Percentiles rank a stretch among this genome's conserved stretches.
phyloP scores from a whole-genome alignment of 306 rosid genomes.

The Vigna radiata region DNA sequence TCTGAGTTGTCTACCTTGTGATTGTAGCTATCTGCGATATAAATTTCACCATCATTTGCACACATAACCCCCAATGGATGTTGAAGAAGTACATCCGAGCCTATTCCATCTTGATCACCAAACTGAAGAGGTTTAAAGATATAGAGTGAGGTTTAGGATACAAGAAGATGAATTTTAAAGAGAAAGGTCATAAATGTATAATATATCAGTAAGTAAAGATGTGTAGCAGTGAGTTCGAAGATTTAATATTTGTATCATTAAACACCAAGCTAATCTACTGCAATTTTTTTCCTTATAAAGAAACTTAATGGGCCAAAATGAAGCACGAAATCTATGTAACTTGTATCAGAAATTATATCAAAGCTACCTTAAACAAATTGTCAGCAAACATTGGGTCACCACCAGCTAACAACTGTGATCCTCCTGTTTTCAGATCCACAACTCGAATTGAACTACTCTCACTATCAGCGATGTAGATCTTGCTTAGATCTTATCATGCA shows the following conservation, averaged over 20 bases:
- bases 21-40: constrained; percentile 89
- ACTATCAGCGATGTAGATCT: constrained; percentile 88
- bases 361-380: constrained; percentile 83
- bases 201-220: constrained; percentile 24
- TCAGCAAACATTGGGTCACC: constrained; percentile 86
- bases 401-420: constrained; percentile 86
- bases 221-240: not conserved
- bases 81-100: constrained; percentile 90
- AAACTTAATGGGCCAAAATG: not conserved
- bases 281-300: constrained; percentile 17
- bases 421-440: constrained; percentile 80
- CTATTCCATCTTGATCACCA: constrained; percentile 95
- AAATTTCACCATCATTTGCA: constrained; percentile 69
- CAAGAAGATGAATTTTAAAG: constrained; percentile 38
- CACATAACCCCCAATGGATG: constrained; percentile 87
- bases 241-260: constrained; percentile 5
- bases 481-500: constrained; percentile 59
- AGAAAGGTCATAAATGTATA: constrained; percentile 16
- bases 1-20: constrained; percentile 73
- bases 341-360: constrained; percentile 33
- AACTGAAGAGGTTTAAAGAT: constrained; percentile 62
- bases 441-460: constrained; percentile 98
- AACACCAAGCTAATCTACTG: constrained; percentile 13
- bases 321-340: constrained; percentile 12
- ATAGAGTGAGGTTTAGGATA: constrained; percentile 16